phyloP scores from a whole-genome alignment of 78 protist genomes.

The Dictyostelium citrinum region DNA sequence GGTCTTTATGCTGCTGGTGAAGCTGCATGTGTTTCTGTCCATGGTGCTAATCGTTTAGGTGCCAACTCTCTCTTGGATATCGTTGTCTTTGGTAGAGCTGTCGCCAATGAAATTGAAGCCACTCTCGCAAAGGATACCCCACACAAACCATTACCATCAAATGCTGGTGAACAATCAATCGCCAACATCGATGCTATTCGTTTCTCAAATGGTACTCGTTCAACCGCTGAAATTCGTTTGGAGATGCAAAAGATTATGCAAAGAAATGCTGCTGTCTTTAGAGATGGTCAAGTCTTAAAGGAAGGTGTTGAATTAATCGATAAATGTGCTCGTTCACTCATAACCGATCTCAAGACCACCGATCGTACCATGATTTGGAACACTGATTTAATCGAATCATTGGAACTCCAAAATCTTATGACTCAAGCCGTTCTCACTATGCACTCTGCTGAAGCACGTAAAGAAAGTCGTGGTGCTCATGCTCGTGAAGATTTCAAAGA shows the following conservation, averaged over 20 bases:
- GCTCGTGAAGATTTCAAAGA: conserved; percentile 98
- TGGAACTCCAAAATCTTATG: conserved; percentile 98
- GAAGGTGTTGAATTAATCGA: conserved; percentile 90
- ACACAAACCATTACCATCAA: conserved; percentile 80
- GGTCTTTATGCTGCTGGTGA: conserved; percentile 99
- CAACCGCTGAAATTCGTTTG: conserved; percentile 89
- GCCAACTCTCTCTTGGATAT: conserved; percentile 99
- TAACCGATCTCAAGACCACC: conserved; percentile 74
- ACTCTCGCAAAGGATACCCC: conserved; percentile 63
- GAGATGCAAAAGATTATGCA: conserved; percentile 94
- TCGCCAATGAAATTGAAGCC: conserved; percentile 80
- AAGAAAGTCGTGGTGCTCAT: conserved; percentile 99
- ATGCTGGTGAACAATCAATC: conserved; percentile 93
- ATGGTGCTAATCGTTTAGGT: conserved; percentile 99
- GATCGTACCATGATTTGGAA: conserved; percentile 90
- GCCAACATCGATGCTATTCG: conserved; percentile 93
- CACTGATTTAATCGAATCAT: conserved; percentile 96
- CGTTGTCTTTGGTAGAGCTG: conserved; percentile 98
- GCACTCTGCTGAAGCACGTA: conserved; percentile 95
- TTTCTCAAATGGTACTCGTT: conserved; percentile 85
- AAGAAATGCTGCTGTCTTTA: conserved; percentile 96
- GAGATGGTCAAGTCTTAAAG: conserved; percentile 81
- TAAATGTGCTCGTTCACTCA: conserved; percentile 72
- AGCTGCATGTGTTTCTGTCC: conserved; percentile 96
- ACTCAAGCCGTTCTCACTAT: conserved; percentile 93